Conservation (phyloP, 1,284 basidiomycete genomes). For the Papiliotrema flavescens region DNA sequence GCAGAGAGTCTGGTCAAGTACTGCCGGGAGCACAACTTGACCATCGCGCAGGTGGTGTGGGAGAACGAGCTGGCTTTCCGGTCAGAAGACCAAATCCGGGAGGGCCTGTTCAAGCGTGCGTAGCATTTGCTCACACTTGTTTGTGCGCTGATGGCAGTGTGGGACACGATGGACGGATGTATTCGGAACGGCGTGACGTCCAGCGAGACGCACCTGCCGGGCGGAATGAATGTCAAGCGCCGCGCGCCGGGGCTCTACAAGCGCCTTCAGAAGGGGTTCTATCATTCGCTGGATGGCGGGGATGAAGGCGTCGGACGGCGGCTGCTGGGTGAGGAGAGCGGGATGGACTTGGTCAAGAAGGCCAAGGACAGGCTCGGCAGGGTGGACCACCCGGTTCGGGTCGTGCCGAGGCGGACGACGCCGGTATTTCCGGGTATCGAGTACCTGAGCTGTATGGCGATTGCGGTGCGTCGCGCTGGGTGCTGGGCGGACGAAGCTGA, state of each 20-base stretch:
- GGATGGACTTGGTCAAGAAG: neutral
- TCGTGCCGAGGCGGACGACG: constrained; percentile 66
- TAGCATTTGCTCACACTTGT: no score
- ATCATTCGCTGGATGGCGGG: constrained; percentile 46
- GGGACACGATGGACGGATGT: constrained; percentile 90
- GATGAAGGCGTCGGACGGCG: constrained; percentile 15
- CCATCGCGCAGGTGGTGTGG: constrained; percentile 82
- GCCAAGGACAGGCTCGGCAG: constrained; percentile 23
- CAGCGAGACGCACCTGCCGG: constrained; percentile 72
- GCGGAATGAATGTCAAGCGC: constrained; percentile 71
- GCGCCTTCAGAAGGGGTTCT: constrained; percentile 68
- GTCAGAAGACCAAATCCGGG: constrained; percentile 68
- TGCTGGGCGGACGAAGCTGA: neutral
- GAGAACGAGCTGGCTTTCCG: constrained; percentile 86
- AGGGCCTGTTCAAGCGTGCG: constrained; percentile 55
- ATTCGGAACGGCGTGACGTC: constrained; percentile 83
- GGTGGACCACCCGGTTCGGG: constrained; percentile 69
- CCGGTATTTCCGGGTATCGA: constrained; percentile 80
- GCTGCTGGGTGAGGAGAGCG: neutral
- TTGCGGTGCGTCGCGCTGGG: constrained; percentile 61
- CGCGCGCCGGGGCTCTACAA: constrained; percentile 81
- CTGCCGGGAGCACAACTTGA: constrained; percentile 59
- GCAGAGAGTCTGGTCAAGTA: constrained; percentile 25
- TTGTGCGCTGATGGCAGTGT: constrained; percentile 57
- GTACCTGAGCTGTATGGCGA: constrained; percentile 87